phyloP scores from a whole-genome alignment of 257 asterid genomes.

The Solanum verrucosum region DNA sequence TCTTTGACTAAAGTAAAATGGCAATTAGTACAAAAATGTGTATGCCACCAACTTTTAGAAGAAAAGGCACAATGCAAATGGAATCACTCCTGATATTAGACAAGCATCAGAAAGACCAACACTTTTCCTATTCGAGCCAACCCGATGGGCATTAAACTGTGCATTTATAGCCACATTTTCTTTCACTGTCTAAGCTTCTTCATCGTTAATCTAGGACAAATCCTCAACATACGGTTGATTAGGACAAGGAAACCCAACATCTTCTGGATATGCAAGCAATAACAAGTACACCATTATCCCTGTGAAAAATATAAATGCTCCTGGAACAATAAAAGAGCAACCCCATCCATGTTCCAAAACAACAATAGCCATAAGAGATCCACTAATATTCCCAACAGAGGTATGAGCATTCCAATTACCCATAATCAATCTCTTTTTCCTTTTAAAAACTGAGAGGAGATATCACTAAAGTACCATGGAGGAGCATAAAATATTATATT shows the following conservation, averaged over 20 bases:
- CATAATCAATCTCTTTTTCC: too few relatives aligned
- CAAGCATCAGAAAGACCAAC: constrained; percentile 56
- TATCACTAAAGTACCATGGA: too few relatives aligned
- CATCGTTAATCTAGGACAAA: constrained; percentile 19
- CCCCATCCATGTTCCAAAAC: too few relatives aligned
- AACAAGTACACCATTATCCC: constrained; percentile 55
- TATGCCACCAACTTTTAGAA: constrained; percentile 77
- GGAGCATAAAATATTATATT: too few relatives aligned
- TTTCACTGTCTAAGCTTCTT: constrained; percentile 31
- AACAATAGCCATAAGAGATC: too few relatives aligned
- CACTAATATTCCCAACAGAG: too few relatives aligned
- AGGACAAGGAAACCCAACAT: constrained; percentile 42
- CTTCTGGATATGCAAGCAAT: constrained; percentile 79
- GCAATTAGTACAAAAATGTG: constrained; percentile 83
- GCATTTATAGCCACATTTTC: constrained; percentile 10
- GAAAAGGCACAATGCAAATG: constrained; percentile 74
- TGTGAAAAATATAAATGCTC: constrained; percentile 28
- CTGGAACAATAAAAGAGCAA: too few relatives aligned
- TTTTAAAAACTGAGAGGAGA: too few relatives aligned
- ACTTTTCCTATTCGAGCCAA: constrained; percentile 31
- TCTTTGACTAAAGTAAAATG: constrained; percentile 75
- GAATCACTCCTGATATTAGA: constrained; percentile 74
- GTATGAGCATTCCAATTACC: too few relatives aligned
- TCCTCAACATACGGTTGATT: constrained; percentile 6
- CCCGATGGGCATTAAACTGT: background rate